These are phyloP conservation scores for Endothia cerciana DNA, from an alignment of 2,329 filamentous ascomycete genomes.

Conservation along the genomic window DNA sequence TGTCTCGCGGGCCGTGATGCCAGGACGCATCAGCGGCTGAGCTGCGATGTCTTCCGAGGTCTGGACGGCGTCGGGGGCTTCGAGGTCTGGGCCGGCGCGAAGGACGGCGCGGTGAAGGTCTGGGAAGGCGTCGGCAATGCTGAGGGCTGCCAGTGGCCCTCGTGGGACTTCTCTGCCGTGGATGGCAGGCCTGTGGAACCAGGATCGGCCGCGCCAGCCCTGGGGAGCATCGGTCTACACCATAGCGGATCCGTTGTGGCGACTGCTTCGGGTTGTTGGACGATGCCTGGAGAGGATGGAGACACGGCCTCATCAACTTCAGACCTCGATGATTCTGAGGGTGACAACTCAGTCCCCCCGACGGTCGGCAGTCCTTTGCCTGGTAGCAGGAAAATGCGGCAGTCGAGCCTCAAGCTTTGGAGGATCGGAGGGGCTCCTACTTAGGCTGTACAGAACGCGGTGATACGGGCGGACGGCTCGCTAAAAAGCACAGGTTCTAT, in stretches of 20 bases:
- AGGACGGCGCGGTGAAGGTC: constrained; percentile 57
- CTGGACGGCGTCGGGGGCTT: constrained; percentile 45
- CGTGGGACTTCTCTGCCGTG: constrained; percentile 53
- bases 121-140: constrained; percentile 60
- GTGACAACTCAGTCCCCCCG: constrained; percentile 15
- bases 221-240: constrained; percentile 57
- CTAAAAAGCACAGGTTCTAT: background rate
- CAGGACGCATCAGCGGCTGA: constrained; percentile 59
- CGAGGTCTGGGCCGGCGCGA: constrained; percentile 66
- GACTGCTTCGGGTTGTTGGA: constrained; percentile 61
- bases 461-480: too few relatives aligned
- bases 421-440: constrained; percentile 36
- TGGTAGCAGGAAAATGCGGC: constrained; percentile 34
- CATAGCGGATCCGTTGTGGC: constrained; percentile 58
- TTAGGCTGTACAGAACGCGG: background rate
- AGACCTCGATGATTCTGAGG: background rate
- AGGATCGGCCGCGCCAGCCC: constrained; percentile 35
- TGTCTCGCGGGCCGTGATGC: constrained; percentile 55
- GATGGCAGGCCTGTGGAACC: constrained; percentile 33
- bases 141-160: constrained; percentile 48
- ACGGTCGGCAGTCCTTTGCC: too few relatives aligned
- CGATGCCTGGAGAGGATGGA: constrained; percentile 34
- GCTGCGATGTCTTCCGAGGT: constrained; percentile 57
- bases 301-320: constrained; percentile 10
- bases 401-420: constrained; percentile 54